Conservation (phyloP, 805 yeast genomes). For the Dipodascopsis uninucleata region DNA sequence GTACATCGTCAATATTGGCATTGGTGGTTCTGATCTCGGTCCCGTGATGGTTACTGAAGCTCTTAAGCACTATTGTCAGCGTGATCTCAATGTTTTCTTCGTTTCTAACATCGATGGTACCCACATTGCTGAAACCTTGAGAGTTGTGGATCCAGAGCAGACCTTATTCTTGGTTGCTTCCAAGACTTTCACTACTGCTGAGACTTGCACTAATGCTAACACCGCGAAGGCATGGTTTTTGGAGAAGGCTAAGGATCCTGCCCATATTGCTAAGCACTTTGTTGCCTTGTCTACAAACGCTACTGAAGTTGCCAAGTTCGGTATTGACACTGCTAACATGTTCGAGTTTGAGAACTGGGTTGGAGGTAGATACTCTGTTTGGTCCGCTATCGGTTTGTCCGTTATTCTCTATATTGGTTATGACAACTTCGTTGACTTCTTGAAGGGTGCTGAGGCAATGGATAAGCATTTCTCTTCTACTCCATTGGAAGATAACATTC, state of each 20-base stretch:
- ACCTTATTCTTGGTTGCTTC: constrained; percentile 58
- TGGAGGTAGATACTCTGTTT: constrained; percentile 99
- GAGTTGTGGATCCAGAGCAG: constrained; percentile 77
- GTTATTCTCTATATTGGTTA: constrained; percentile 93
- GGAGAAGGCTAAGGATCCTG: constrained; percentile 57
- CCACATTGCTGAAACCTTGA: constrained; percentile 87
- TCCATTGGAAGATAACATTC: constrained; percentile 87
- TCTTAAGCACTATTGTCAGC: constrained; percentile 76
- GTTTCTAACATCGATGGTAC: constrained; percentile 99
- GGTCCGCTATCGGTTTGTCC: constrained; percentile 98
- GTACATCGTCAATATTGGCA: constrained; percentile 95
- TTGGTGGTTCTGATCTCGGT: constrained; percentile 98
- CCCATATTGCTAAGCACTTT: constrained; percentile 91
- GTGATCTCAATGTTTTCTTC: constrained; percentile 69
- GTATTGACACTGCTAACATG: constrained; percentile 97
- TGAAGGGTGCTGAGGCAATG: constrained; percentile 96
- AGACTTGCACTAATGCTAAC: constrained; percentile 93
- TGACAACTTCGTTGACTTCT: constrained; percentile 87
- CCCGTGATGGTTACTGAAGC: constrained; percentile 99
- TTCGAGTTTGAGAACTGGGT: constrained; percentile 98
- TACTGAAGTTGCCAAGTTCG: constrained; percentile 85
- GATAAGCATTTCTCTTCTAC: constrained; percentile 84
- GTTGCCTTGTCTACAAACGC: constrained; percentile 96
- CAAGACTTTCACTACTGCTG: constrained; percentile 98
- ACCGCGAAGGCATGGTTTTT: constrained; percentile 95